These are phyloP conservation scores for Dothideomycetidae sp. DNA, from an alignment of 2,329 filamentous ascomycete species.

Conservation along the genomic window DNA sequence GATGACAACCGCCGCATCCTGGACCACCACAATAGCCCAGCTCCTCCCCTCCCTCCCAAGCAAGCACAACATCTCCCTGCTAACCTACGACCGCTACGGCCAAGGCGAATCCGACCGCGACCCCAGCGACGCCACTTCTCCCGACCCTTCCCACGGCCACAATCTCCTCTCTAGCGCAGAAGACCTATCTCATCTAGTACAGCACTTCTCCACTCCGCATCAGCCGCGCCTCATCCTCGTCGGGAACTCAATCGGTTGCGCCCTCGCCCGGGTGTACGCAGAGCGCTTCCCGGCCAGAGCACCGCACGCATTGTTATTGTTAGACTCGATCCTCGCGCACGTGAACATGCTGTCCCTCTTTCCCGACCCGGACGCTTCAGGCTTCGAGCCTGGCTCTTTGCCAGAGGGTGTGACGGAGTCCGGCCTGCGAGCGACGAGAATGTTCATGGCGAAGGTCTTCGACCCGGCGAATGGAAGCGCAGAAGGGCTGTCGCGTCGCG, in stretches of 20 bases:
- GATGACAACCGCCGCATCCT: slow-evolving; percentile 27
- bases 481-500: slow-evolving; percentile 37
- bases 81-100: slow-evolving; percentile 45
- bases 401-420: slow-evolving; percentile 27
- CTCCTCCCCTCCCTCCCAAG: slow-evolving; percentile 1
- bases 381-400: slow-evolving; percentile 30
- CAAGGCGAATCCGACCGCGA: slow-evolving; percentile 41
- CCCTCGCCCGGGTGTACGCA: slow-evolving; percentile 41
- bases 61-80: slow-evolving; percentile 27
- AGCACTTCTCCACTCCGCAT: slow-evolving; percentile 14
- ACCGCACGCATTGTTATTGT: slow-evolving; percentile 27
- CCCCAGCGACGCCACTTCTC: slow-evolving; percentile 17
- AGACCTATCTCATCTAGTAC: slow-evolving; percentile 10
- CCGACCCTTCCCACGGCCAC: slow-evolving; percentile 1
- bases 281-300: background rate
- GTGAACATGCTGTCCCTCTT: slow-evolving; percentile 41
- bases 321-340: slow-evolving; percentile 46
- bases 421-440: slow-evolving; percentile 23
- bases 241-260: slow-evolving; percentile 56
- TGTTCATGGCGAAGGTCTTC: slow-evolving; percentile 29
- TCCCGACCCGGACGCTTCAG: slow-evolving; percentile 38
- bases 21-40: slow-evolving; percentile 22
- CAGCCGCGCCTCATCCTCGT: slow-evolving; percentile 37
- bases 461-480: slow-evolving; percentile 36
- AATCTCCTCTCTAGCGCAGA: slow-evolving; percentile 3